Evolutionary conservation across 768 basidiomycete species (phyloP), one percentile per base, ranked within the genome.

Genomic region (Lentinula guzmanii): DNA sequence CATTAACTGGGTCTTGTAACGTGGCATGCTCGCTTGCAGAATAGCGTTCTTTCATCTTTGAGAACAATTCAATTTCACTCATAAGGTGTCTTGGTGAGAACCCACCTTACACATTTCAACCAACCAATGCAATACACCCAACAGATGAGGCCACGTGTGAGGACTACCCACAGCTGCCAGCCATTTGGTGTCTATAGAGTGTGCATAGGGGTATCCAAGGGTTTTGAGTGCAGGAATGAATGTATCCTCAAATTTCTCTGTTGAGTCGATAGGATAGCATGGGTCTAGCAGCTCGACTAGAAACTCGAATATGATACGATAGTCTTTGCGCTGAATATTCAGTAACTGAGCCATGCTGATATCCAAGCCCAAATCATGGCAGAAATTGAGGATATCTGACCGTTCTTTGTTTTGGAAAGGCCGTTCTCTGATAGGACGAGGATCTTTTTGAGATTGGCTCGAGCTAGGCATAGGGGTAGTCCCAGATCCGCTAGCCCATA

Each of bases 111-210:
- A 88, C 65, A 92, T 72, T 66, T 92, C 88, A 7, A 91, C 91
- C 13, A 99, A 75, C 97, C 97, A 99, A 72, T 95, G 90, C 37
- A 98, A 70, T 68, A 91, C 90, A 21, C 91, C 96, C 15, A 98
- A 78, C 28, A 97, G 74, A 21, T 85, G 79, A 0, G 93, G 92
- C 97, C 96, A 98, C n/a, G 89, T 87, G 73, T 93, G 90, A 78
- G 90, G 89, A 58, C 87, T 89, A 0, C 92, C 95, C 0, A 94
- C 91, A 2, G 95, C 89, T 7, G 88, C 88, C 4, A 98, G 74
- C 82, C 91, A 93, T 65, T 91, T 95, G 56, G 87, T 86, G 65
- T 93, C 91, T 16, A 98, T 82, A 61, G 84, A 81, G 55, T 87
- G 81, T 3, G 86, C 80, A 62, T 86, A 91, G 0, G 97, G 96